Evolutionary conservation across 345 rosid genomes (phyloP), one percentile per base, ranked within the genome.

Genomic region (Salix udensis): DNA sequence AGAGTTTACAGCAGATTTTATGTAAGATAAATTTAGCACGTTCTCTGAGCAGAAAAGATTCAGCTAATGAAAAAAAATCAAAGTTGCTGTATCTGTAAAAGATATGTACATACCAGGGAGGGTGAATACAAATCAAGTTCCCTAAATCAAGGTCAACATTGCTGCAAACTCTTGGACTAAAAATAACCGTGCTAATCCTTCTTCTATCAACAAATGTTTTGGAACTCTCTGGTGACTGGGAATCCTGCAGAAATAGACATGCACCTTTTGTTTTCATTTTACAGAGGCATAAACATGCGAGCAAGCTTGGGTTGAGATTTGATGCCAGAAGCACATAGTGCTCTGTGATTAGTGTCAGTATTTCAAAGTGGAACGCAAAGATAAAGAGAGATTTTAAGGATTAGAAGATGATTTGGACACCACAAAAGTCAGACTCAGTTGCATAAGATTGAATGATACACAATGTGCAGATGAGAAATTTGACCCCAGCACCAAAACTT

Each of bases 81-180:
- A 15, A 46, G 52, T 21, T 10, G 21, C 23, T 24, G 28, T 60
- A 12, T 23, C 13, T 23, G 65, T 21, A 34, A 44, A 11, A 39
- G 61, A 62, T 10, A 34, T 9, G 37, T 46, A 64, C 81, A 44
- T 86, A 92, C 96, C 99, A 93, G 16, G 98, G 96, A 21, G 86
- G 64, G 81, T 85, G 75, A 62, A 96, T 78, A 28, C 92, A 79
- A 70, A 96, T 88, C 74, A 82, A 76, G 67, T 83, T 90, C 70
- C 97, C 96, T 60, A 86, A 82, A 86, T 93, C 99, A 2, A 96
- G 88, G 74, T 96, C 96, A 65, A 93, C 91, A 77, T 92, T 79
- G n/a, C 75, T 66, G 58, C 94, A 93, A 79, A 89, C 88, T 88
- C 91, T 89, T 71, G 93, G 82, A 80, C 77, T 91, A 76, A 96